Evolutionary conservation across 495 filamentous ascomycete species (phyloP).

Genomic region (Xylaria telfairii): DNA sequence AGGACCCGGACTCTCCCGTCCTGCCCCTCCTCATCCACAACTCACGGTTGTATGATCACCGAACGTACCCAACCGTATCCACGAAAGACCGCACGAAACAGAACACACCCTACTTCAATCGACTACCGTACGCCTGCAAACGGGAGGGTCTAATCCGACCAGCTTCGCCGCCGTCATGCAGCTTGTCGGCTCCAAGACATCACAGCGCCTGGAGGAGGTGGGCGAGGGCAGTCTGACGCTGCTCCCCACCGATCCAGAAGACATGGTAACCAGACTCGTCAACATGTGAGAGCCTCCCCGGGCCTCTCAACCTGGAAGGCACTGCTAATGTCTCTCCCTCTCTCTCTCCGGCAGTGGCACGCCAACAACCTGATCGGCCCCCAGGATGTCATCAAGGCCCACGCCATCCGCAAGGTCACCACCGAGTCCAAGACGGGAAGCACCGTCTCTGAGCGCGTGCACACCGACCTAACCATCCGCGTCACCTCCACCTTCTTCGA

Average conservation of each 20-base stretch:
- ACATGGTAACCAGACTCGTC: slow-evolving; percentile 71
- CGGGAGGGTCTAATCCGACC: neutral
- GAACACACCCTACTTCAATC: neutral
- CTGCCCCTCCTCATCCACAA: too few species aligned
- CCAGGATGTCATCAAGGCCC: slow-evolving; percentile 79
- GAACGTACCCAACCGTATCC: neutral
- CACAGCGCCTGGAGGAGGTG: slow-evolving; percentile 68
- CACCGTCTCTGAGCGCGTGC: slow-evolving; percentile 74
- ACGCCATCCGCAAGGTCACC: slow-evolving; percentile 81
- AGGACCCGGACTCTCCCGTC: too few species aligned
- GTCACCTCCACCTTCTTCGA: slow-evolving; percentile 92
- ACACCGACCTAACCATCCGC: slow-evolving; percentile 77
- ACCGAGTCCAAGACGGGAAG: slow-evolving; percentile 75
- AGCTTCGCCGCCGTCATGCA: slow-evolving; percentile 32
- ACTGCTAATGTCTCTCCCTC: neutral
- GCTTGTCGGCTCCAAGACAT: slow-evolving; percentile 42
- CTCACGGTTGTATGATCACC: too few species aligned
- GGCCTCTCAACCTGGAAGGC: neutral
- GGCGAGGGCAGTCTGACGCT: slow-evolving; percentile 82
- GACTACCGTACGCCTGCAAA: neutral
- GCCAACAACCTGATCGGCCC: slow-evolving; percentile 91
- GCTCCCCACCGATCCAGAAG: slow-evolving; percentile 89
- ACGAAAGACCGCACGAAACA: neutral
- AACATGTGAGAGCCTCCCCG: slow-evolving; percentile 14
- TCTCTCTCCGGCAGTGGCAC: slow-evolving; percentile 72